These are phyloP conservation scores for Pseudogymnoascus sp. DNA, from an alignment of 2,329 filamentous ascomycete species.

Conservation along the genomic window DNA sequence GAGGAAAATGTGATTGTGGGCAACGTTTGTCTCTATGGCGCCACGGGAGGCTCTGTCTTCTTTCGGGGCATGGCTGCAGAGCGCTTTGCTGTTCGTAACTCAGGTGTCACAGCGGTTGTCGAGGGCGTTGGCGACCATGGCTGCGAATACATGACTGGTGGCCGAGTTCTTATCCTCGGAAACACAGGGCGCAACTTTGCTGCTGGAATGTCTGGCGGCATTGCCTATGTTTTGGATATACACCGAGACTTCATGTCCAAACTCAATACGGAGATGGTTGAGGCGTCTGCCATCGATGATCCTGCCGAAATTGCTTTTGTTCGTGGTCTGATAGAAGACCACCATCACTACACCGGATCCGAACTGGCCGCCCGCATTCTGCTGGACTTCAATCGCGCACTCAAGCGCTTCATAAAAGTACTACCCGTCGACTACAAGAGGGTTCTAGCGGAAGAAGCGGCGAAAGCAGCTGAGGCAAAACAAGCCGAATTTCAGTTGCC, in stretches of 20 bases:
- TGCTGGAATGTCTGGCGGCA: slow-evolving; percentile 97
- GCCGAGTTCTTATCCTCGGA: slow-evolving; percentile 78
- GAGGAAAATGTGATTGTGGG: slow-evolving; percentile 93
- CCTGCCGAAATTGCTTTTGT: slow-evolving; percentile 83
- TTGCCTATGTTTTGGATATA: slow-evolving; percentile 88
- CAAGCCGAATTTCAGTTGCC: slow-evolving; percentile 76
- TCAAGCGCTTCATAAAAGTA: slow-evolving; percentile 87
- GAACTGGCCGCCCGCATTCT: slow-evolving; percentile 88
- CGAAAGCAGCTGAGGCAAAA: slow-evolving; percentile 77
- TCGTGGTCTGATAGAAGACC: slow-evolving; percentile 86
- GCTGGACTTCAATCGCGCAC: slow-evolving; percentile 87
- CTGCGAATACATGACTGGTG: slow-evolving; percentile 98
- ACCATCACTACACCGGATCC: slow-evolving; percentile 95
- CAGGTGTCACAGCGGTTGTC: slow-evolving; percentile 89
- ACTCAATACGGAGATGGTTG: slow-evolving; percentile 97
- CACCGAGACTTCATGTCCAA: slow-evolving; percentile 84
- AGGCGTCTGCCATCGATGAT: slow-evolving; percentile 75
- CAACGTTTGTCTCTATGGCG: slow-evolving; percentile 92
- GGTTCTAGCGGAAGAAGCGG: slow-evolving; percentile 75
- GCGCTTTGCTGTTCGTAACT: slow-evolving; percentile 94
- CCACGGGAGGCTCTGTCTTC: slow-evolving; percentile 83
- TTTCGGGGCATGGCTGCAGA: slow-evolving; percentile 96
- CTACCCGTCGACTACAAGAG: slow-evolving; percentile 95
- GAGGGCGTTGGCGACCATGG: slow-evolving; percentile 95
- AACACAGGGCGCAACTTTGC: slow-evolving; percentile 93